Evolutionary conservation across 2,329 filamentous ascomycete genomes (phyloP), one percentile per base, ranked within the genome.

Genomic region (Aureobasidium sp.): DNA sequence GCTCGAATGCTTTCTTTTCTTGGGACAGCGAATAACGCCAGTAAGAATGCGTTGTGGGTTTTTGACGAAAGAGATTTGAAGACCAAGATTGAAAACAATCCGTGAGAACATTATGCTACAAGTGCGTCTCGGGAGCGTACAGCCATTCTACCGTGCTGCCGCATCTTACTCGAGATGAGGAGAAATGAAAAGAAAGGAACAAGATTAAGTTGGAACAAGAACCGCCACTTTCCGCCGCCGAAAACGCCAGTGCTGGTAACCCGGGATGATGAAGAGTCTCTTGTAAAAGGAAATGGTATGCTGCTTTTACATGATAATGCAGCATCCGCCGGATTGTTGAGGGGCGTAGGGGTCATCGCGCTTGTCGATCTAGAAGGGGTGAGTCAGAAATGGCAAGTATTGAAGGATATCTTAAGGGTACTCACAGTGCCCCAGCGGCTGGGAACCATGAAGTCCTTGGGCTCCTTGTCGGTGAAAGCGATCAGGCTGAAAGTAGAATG

Each of bases 281-380:
- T 60, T 50, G 51, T 50, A 24, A 48, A 44, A 55, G 46, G 57
- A 36, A 52, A 46, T 50, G 26, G 34, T 2, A 15, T 9, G 29
- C 29, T 48, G 55, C 55, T 48, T 57, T 79, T 82, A 97, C 93
- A 97, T 97, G 78, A 99, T 87, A 71, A 88, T 83, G 81, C 94
- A 99, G 85, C 94, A 99, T 71, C 92, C 89, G 73, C 87, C 89
- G 69, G 85, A 90, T 79, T 95, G 91, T 81, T 95, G 93, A 69
- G 93, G 93, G 71, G 93, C 92, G 75, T 99, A 99, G n/a, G 94
- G 94, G 75, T 99, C 94, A 75, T 97, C 94, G 76, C 89, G 88
- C 82, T 92, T 93, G 73, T 95, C 91, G 67, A 97, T 91, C 82
- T 86, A 71, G 51, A 17, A 20, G 1, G 34, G 29, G 44, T 13